Evolutionary conservation across 352 stramenopile species (phyloP).

Genomic region (Phytophthora chlamydospora): DNA sequence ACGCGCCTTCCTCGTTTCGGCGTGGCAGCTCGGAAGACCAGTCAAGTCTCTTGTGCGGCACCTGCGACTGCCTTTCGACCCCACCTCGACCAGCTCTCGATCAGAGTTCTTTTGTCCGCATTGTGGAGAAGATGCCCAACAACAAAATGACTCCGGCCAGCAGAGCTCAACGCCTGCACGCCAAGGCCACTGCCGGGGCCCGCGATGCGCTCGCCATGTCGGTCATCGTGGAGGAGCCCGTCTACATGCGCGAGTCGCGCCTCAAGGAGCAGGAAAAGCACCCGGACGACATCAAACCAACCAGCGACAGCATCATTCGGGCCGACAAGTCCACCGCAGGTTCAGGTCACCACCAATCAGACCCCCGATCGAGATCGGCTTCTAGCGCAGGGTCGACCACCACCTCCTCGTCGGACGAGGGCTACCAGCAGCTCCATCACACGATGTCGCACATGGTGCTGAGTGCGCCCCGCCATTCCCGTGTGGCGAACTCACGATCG

Average conservation of each 20-base stretch:
- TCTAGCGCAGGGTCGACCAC: slow-evolving; percentile 19
- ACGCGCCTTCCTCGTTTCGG: slow-evolving; percentile 30
- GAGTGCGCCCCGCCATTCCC: slow-evolving; percentile 2
- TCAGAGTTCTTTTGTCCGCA: neutral
- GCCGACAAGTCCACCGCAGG: too few species aligned
- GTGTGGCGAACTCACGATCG: neutral
- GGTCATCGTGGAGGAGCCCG: slow-evolving; percentile 37
- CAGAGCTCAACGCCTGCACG: slow-evolving; percentile 15
- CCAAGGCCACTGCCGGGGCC: slow-evolving; percentile 7
- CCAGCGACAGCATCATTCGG: slow-evolving; percentile 9
- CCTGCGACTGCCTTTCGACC: slow-evolving; percentile 8
- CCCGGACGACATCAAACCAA: slow-evolving; percentile 28
- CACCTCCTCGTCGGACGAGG: slow-evolving; percentile 4
- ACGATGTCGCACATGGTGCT: neutral
- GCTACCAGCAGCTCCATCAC: slow-evolving; percentile 4
- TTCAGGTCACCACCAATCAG: slow-evolving; percentile 1
- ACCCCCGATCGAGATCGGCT: slow-evolving; percentile 8
- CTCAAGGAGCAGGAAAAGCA: slow-evolving; percentile 27
- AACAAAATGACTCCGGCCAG: slow-evolving; percentile 22
- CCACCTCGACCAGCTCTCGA: slow-evolving; percentile 2
- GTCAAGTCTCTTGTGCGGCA: slow-evolving; percentile 15
- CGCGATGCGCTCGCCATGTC: slow-evolving; percentile 34
- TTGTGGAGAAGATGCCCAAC: slow-evolving; percentile 40
- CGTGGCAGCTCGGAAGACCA: slow-evolving; percentile 28
- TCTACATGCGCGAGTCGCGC: slow-evolving; percentile 30